Conservation (phyloP, 1,284 basidiomycete species). For the Tetrapyrgos nigripes region DNA sequence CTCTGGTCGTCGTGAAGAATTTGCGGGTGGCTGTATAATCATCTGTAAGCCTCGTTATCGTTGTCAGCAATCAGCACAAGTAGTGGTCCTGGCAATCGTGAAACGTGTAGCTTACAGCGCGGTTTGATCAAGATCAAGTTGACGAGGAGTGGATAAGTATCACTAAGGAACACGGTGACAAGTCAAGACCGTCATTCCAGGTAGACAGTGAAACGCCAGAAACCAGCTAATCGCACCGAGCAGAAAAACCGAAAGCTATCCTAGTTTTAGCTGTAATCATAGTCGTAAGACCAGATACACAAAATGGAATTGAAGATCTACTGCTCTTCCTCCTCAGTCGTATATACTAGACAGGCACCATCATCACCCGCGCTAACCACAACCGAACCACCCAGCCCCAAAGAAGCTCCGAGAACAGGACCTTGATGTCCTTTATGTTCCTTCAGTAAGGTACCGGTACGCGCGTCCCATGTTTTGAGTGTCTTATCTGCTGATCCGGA, state of each 20-base stretch:
- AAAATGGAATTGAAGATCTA: background rate
- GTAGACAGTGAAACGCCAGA: no score
- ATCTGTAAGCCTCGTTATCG: no score
- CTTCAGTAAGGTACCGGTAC: conserved; percentile 80
- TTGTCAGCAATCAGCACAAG: no score
- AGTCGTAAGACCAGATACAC: background rate
- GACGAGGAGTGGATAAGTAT: no score
- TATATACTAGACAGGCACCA: conserved; percentile 81
- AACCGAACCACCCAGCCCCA: conserved; percentile 71
- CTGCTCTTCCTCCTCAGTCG: conserved; percentile 56
- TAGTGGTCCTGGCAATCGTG: no score
- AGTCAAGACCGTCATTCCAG: no score
- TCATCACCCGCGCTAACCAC: conserved; percentile 89
- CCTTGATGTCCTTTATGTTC: conserved; percentile 88
- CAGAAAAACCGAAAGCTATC: background rate
- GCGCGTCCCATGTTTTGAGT: conserved; percentile 92
- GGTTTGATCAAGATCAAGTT: no score
- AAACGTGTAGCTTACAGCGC: no score
- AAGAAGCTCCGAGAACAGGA: conserved; percentile 79
- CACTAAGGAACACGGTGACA: no score
- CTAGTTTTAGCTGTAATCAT: background rate
- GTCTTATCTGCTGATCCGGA: conserved; percentile 88
- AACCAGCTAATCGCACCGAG: no score
- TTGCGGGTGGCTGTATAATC: no score
- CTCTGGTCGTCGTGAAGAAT: no score